Evolutionary conservation across 179 eudicot species (phyloP), one percentile per base, ranked within the genome.

Genomic region (Heliamphora ciliata): DNA sequence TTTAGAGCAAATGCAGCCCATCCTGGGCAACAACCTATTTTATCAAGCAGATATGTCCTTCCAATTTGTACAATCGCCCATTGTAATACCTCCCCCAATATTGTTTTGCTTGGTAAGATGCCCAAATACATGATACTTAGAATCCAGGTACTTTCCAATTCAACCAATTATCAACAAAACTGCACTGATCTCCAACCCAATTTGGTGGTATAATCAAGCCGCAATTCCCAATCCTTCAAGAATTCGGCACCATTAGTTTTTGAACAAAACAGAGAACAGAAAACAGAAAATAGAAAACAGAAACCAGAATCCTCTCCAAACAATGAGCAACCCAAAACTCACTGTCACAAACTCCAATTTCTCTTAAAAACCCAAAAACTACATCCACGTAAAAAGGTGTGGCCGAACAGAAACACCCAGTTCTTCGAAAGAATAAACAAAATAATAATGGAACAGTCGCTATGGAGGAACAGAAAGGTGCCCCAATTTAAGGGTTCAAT

Each of bases 1-100:
- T 79, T 80, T 85, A 10, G 87, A 87, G 80, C 87, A 87, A 81
- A 87, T 79, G 61, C 87, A 83, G 83, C 89, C 89, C 89, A 87
- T 87, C 56, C 60, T 79, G 31, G 52, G 69, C 76, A 51, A 82
- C 24, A 3, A 52, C 63, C 84, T 67, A 58, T 74, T 72, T 73
- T 79, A 65, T 66, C 65, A 55, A 74, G 74, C 54, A 65, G 65
- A 21, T 52, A 74, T 65, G 59, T 56, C 50, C 74, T 55, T 66
- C 79, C 6, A 64, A 72, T 64, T 83, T 54, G 50, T 46, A 15
- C 82, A 83, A 81, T 73, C 50, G 77, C 56, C 73, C 72, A 50
- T 58, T 47, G 70, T 51, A 46, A 77, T n/a, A 8, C 21, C 21
- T 79, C 54, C 24, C 24, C 24, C 24, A 21, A 21, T 21, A 21